Conservation (phyloP, 106 monocot species). For the Posidonia australis region DNA sequence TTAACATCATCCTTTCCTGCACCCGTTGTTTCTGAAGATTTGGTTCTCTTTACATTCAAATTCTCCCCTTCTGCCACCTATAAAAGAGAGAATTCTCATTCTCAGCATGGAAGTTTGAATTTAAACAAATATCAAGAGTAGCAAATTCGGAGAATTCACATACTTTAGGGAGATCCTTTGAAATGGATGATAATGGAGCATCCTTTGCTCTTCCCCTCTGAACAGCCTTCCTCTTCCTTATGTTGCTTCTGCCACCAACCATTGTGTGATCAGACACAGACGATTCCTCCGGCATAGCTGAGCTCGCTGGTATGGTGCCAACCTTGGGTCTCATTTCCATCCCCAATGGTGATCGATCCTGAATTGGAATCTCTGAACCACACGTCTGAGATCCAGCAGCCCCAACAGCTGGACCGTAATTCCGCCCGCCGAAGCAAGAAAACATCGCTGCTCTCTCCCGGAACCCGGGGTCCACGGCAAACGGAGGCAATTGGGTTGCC, state of each 20-base stretch:
- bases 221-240: conserved; percentile 25
- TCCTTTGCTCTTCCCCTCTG: conserved; percentile 17
- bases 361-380: not conserved
- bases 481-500: conserved; percentile 5
- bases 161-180: conserved; percentile 14
- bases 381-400: conserved; percentile 3
- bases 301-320: not conserved
- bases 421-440: conserved; percentile 13
- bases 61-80: conserved; percentile 13
- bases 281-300: conserved; percentile 6
- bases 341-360: conserved; percentile 5
- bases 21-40: conserved; percentile 10
- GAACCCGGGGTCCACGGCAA: conserved; percentile 15
- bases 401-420: not conserved
- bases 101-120: not conserved
- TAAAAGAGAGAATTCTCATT: not conserved
- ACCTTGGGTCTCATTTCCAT: conserved; percentile 1
- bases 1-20: conserved; percentile 9
- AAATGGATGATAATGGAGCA: not conserved
- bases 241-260: not conserved
- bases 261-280: conserved; percentile 1
- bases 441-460: conserved; percentile 20
- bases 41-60: conserved; percentile 14
- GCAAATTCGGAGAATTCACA: not conserved
- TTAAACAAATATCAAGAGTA: not conserved